Evolutionary conservation across 139 green algal species (phyloP).

Genomic region (Chlorella sp.): DNA sequence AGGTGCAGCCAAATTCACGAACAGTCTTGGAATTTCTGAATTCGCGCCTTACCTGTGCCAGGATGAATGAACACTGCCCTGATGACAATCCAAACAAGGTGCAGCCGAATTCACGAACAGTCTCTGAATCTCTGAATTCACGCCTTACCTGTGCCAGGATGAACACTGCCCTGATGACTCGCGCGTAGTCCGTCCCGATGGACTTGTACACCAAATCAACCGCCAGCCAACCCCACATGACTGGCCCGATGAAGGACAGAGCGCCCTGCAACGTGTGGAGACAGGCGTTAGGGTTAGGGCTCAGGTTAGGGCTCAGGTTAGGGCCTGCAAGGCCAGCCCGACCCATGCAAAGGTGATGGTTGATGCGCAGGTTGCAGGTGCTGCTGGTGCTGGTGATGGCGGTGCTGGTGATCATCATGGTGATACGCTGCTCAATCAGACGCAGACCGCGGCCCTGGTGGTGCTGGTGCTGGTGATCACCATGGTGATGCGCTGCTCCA

Average conservation of each 20-base stretch:
- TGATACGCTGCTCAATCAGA: no score
- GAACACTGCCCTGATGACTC: conserved; percentile 66
- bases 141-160: conserved; percentile 60
- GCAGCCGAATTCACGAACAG: not conserved
- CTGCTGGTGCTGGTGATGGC: not conserved
- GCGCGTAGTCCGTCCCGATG: conserved; percentile 72
- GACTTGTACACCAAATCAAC: conserved; percentile 62
- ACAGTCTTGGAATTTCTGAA: no score
- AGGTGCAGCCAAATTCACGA: no score
- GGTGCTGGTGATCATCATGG: not conserved
- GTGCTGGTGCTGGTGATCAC: not conserved
- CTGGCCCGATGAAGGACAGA: conserved; percentile 57
- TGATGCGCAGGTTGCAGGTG: no score
- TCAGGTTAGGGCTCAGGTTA: not conserved
- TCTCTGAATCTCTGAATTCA: not conserved
- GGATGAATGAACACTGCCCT: not conserved
- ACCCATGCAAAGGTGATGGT: no score
- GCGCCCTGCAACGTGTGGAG: conserved; percentile 17
- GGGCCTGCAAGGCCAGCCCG: conserved; percentile 2
- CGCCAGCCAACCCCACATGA: conserved; percentile 77
- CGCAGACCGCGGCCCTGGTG: not conserved
- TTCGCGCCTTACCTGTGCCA: not conserved
- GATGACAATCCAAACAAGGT: not conserved
- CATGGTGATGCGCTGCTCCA: not conserved
- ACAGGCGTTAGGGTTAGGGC: not conserved